phyloP scores from a whole-genome alignment of 2,329 filamentous ascomycete species.

The Emergomyces africanus region DNA sequence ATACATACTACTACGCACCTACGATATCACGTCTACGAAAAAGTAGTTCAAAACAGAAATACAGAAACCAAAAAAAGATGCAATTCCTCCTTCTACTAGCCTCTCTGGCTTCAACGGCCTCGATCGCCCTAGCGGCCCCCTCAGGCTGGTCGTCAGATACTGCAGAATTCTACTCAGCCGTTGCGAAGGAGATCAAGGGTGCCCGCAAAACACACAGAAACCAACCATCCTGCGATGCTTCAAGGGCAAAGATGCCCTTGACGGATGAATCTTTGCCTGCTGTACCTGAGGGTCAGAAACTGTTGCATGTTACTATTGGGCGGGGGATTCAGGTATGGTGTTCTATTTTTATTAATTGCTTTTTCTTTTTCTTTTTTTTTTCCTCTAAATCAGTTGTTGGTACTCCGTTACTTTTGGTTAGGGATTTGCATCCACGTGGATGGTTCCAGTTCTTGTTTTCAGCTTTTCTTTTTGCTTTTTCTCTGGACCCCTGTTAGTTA shows the following conservation, averaged over 20 bases:
- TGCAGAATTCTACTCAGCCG: constrained; percentile 27
- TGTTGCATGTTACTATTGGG: constrained; percentile 73
- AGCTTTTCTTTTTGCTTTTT: not conserved
- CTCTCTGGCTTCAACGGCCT: constrained; percentile 21
- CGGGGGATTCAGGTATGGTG: constrained; percentile 52
- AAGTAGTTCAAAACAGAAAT: not conserved
- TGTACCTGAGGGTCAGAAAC: constrained; percentile 45
- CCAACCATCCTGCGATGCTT: constrained; percentile 21
- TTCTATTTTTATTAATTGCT: not conserved
- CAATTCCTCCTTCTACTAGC: constrained; percentile 16
- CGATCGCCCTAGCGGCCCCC: constrained; percentile 21
- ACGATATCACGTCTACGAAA: not conserved
- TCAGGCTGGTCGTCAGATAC: constrained; percentile 30
- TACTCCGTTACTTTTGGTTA: not conserved
- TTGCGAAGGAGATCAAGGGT: constrained; percentile 27
- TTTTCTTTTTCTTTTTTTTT: not conserved
- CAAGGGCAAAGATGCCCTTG: constrained; percentile 26
- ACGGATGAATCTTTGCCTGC: constrained; percentile 48
- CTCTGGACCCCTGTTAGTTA: not conserved
- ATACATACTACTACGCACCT: constrained; percentile 6
- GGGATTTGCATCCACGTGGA: not conserved
- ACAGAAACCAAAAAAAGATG: constrained; percentile 8
- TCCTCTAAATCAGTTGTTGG: not conserved
- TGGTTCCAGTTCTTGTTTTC: not conserved
- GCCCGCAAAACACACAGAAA: constrained; percentile 10